These are phyloP conservation scores for Serendipita sp. DNA, from an alignment of 768 basidiomycete genomes.

Conservation along the genomic window DNA sequence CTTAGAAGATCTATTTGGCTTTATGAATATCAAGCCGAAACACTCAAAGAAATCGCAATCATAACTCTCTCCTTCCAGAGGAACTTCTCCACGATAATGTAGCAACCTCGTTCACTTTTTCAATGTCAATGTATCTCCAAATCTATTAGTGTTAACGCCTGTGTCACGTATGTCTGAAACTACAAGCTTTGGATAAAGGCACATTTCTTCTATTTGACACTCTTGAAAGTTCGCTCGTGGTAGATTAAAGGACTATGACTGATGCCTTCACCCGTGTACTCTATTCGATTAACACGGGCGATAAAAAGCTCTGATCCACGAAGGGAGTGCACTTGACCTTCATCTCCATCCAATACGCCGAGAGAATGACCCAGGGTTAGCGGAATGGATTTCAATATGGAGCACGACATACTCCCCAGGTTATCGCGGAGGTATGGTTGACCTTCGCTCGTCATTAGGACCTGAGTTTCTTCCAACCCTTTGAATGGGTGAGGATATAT, in stretches of 20 bases:
- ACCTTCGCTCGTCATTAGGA: conserved; percentile 30
- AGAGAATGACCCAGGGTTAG: conserved; percentile 32
- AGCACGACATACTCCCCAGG: conserved; percentile 60
- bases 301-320: conserved; percentile 58
- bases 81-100: too few relatives aligned
- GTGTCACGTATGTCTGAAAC: too few relatives aligned
- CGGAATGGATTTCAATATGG: conserved; percentile 45
- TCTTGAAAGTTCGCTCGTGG: background rate
- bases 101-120: too few relatives aligned
- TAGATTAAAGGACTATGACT: background rate
- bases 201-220: background rate
- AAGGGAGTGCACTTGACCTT: conserved; percentile 4
- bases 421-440: conserved; percentile 41
- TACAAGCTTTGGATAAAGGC: too few relatives aligned
- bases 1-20: conserved; percentile 61
- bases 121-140: too few relatives aligned
- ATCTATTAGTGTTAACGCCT: too few relatives aligned
- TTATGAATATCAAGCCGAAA: conserved; percentile 28
- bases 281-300: conserved; percentile 54
- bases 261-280: conserved; percentile 11
- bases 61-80: too few relatives aligned
- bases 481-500: conserved; percentile 43
- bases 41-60: too few relatives aligned
- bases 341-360: conserved; percentile 9
- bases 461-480: background rate